A percentile compares a stretch with the other conserved stretches of the same genome.
phyloP scores from a whole-genome alignment of 352 stramenopile genomes.

The Phytophthora fragariaefolia region DNA sequence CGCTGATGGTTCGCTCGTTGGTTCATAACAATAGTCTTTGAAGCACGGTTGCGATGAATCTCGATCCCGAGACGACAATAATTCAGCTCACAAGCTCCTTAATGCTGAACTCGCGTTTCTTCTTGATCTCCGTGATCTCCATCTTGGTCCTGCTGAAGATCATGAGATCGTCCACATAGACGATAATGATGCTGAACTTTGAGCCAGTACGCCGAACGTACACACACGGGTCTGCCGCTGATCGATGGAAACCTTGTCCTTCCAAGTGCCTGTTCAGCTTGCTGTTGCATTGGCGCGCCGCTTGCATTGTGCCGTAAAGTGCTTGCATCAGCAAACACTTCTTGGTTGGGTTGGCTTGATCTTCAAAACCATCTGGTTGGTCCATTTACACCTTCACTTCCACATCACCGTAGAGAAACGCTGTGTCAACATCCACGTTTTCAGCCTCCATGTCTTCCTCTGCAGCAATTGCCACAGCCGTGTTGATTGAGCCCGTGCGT shows the following conservation, averaged over 20 bases:
- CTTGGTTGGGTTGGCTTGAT: constrained; percentile 2
- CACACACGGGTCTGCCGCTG: constrained; percentile 3
- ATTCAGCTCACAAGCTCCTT: constrained; percentile 1
- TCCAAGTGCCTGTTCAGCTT: constrained; percentile 7
- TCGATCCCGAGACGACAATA: constrained; percentile 4
- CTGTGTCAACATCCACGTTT: constrained; percentile 34
- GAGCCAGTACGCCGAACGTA: not conserved
- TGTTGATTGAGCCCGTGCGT: not conserved
- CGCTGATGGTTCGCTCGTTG: not conserved
- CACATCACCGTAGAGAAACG: constrained; percentile 32
- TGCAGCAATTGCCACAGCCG: not conserved
- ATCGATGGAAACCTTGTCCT: constrained; percentile 4
- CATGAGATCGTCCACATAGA: constrained; percentile 1
- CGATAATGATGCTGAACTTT: constrained; percentile 7
- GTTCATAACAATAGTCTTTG: not conserved
- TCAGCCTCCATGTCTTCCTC: constrained; percentile 18
- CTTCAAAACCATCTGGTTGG: constrained; percentile 16
- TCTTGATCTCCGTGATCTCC: not conserved
- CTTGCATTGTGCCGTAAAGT: constrained; percentile 11
- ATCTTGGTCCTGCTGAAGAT: not conserved
- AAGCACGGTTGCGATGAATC: not conserved
- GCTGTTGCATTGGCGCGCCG: constrained; percentile 10
- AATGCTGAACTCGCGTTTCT: not conserved
- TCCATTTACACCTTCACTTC: constrained; percentile 38
- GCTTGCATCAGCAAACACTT: constrained; percentile 1